Evolutionary conservation across 345 rosid species (phyloP).

Genomic region (Eucalyptus polyanthemos): DNA sequence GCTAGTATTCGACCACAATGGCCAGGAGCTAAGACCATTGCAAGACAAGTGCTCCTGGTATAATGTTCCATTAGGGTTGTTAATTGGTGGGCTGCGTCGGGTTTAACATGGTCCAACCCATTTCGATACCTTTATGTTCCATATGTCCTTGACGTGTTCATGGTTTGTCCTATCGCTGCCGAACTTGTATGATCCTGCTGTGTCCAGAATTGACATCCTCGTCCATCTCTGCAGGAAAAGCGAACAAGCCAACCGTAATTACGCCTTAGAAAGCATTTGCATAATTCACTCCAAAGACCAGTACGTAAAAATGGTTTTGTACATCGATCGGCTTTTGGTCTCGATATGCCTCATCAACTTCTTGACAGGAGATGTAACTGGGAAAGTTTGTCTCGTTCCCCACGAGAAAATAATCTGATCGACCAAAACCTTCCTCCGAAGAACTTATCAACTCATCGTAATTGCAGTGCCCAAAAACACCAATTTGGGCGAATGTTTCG

Average conservation of each 20-base stretch:
- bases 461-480: conserved; percentile 24
- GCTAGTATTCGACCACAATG: background rate
- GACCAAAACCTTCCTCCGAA: conserved; percentile 30
- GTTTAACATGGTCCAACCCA: too few relatives aligned
- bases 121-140: background rate
- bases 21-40: background rate
- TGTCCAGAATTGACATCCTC: conserved; percentile 42
- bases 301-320: background rate
- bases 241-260: background rate
- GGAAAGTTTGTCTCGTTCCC: conserved; percentile 31
- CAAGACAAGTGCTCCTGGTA: background rate
- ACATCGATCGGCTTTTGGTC: conserved; percentile 26
- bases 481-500: conserved; percentile 26
- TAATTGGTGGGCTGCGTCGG: too few relatives aligned
- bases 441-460: conserved; percentile 40
- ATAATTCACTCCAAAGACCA: background rate
- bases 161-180: conserved; percentile 44
- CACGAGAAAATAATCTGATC: conserved; percentile 30
- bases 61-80: background rate
- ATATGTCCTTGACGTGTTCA: conserved; percentile 41
- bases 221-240: conserved; percentile 24
- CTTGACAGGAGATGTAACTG: conserved; percentile 42
- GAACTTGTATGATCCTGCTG: conserved; percentile 50
- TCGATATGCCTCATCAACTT: conserved; percentile 34
- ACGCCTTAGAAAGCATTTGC: background rate